phyloP scores from a whole-genome alignment of 139 green algal genomes.

The Chlorokybus atmophyticus region DNA sequence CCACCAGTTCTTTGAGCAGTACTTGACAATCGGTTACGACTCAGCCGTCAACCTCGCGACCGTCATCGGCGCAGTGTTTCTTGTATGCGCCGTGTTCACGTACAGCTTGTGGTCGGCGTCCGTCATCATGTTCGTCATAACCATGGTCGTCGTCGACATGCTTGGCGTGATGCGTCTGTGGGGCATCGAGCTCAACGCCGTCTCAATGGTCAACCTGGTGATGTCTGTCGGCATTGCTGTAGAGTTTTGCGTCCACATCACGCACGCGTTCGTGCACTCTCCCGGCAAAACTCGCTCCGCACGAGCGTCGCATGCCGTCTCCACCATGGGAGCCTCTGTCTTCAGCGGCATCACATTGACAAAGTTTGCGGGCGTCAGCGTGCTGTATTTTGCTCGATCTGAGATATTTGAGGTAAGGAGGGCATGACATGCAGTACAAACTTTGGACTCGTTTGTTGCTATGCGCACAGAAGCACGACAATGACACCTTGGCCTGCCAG shows the following conservation, averaged over 20 bases:
- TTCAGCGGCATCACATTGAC: constrained; percentile 22
- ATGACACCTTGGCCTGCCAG: no score
- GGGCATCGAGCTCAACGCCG: constrained; percentile 60
- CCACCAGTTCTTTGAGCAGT: constrained; percentile 84
- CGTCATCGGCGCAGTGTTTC: neutral
- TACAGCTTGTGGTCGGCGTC: constrained; percentile 28
- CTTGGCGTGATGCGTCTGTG: constrained; percentile 54
- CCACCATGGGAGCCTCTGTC: constrained; percentile 9
- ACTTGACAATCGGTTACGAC: neutral
- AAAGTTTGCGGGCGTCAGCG: constrained; percentile 17
- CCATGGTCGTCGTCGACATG: constrained; percentile 58
- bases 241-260: constrained; percentile 41
- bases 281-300: constrained; percentile 1
- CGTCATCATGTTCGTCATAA: constrained; percentile 45
- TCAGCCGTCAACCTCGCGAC: neutral
- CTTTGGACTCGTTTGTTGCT: no score
- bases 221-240: constrained; percentile 42
- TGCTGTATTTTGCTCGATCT: constrained; percentile 13
- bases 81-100: neutral
- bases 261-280: constrained; percentile 29
- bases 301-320: constrained; percentile 1
- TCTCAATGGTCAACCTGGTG: constrained; percentile 38
- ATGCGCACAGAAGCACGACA: no score
- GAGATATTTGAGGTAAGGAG: constrained; percentile 20
- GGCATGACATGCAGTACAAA: no score